Evolutionary conservation across 2,329 filamentous ascomycete species (phyloP).

Genomic region (Lecanoromycetidae sp.): DNA sequence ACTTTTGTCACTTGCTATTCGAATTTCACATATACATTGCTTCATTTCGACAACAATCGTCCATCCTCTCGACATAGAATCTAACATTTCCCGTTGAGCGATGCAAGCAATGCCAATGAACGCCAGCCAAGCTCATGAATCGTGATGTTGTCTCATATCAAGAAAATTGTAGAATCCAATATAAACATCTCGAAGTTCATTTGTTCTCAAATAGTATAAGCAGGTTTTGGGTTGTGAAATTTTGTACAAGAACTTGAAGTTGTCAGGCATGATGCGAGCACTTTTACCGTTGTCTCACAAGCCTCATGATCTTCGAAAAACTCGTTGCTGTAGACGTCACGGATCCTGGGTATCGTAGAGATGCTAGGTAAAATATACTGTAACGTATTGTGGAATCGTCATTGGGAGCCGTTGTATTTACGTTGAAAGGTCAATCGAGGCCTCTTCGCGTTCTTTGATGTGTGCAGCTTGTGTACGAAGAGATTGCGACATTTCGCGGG

Average conservation of each 20-base stretch:
- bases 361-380: too few relatives aligned
- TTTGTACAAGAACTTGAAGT: conserved; percentile 4
- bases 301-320: not conserved
- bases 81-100: too few relatives aligned
- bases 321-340: conserved; percentile 1
- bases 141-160: not conserved
- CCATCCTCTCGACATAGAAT: too few relatives aligned
- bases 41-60: not conserved
- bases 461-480: conserved; percentile 52
- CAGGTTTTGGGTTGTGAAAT: not conserved
- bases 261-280: not conserved
- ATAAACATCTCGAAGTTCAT: too few relatives aligned
- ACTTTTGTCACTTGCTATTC: conserved; percentile 4
- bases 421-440: conserved; percentile 24
- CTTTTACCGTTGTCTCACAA: conserved; percentile 1
- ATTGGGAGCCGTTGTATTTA: not conserved
- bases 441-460: conserved; percentile 49
- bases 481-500: conserved; percentile 56
- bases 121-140: conserved; percentile 4
- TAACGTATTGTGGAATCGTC: not conserved
- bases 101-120: not conserved
- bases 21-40: not conserved
- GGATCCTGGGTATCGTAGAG: conserved; percentile 5
- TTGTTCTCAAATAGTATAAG: not conserved
- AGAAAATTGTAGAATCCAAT: not conserved